phyloP scores from a whole-genome alignment of 495 filamentous ascomycete genomes.

The Talaromyces borbonicus region DNA sequence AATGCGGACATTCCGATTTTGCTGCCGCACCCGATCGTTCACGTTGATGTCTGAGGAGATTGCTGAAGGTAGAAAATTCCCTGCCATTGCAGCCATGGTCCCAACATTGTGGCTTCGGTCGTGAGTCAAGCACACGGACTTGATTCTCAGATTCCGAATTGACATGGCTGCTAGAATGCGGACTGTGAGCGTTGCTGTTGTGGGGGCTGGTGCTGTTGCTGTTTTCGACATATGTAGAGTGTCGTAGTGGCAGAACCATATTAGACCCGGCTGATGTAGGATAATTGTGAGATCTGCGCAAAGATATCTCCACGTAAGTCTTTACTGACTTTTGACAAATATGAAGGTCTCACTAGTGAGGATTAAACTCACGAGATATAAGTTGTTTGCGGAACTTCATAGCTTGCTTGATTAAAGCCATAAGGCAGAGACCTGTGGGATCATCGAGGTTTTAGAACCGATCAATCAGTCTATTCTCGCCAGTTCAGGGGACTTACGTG shows the following conservation, averaged over 20 bases:
- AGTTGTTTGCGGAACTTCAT: conserved; percentile 19
- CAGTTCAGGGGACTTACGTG: neutral
- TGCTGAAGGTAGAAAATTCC: conserved; percentile 93
- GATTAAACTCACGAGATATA: conserved; percentile 17
- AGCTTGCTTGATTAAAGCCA: conserved; percentile 20
- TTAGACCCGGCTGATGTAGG: conserved; percentile 21
- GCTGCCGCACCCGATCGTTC: conserved; percentile 84
- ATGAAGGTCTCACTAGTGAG: neutral
- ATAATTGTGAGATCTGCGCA: conserved; percentile 16
- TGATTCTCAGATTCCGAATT: conserved; percentile 36
- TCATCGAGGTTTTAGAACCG: neutral
- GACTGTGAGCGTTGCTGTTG: neutral
- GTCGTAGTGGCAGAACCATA: conserved; percentile 17
- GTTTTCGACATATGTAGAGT: conserved; percentile 16
- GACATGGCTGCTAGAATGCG: neutral
- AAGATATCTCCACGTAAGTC: neutral
- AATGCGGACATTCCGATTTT: conserved; percentile 78
- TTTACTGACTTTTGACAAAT: too few species aligned
- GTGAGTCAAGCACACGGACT: conserved; percentile 60
- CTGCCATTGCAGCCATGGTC: conserved; percentile 92
- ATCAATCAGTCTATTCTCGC: neutral
- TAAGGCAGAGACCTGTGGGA: neutral
- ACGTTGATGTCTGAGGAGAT: conserved; percentile 83
- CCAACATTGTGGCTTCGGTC: conserved; percentile 89
- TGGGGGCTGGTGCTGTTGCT: conserved; percentile 14